Conservation (phyloP, 805 yeast species). For the Kodamaea nitidulidarum region DNA sequence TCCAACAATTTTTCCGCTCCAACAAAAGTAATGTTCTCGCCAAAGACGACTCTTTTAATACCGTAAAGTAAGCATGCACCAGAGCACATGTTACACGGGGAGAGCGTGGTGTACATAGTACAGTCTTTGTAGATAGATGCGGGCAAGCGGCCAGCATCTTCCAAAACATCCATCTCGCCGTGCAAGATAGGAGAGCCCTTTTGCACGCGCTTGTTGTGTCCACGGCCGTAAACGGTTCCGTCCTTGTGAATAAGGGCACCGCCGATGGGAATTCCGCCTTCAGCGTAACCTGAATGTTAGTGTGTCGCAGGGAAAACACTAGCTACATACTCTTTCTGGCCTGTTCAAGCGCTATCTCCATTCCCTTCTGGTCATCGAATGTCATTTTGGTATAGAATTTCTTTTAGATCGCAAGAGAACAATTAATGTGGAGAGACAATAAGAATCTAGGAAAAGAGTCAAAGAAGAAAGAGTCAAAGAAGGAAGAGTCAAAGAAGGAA, state of each 20-base stretch:
- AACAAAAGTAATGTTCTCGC: slow-evolving; percentile 77
- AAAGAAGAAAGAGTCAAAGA: background rate
- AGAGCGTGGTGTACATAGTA: slow-evolving; percentile 87
- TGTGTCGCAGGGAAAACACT: background rate
- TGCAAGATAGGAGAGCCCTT: slow-evolving; percentile 80
- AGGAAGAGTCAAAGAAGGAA: background rate
- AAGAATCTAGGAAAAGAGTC: background rate
- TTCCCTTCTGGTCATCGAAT: slow-evolving; percentile 62
- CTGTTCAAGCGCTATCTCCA: slow-evolving; percentile 68
- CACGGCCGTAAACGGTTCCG: slow-evolving; percentile 79
- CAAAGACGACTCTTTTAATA: slow-evolving; percentile 78
- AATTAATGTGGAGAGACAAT: background rate
- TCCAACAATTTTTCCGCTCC: slow-evolving; percentile 80
- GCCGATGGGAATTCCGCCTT: slow-evolving; percentile 92
- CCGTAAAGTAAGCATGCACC: slow-evolving; percentile 92
- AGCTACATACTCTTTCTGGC: slow-evolving; percentile 51
- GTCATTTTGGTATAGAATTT: no score
- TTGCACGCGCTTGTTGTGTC: slow-evolving; percentile 89
- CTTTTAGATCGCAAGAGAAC: no score
- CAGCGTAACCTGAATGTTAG: slow-evolving; percentile 49
- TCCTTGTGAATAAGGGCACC: slow-evolving; percentile 70
- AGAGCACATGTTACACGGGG: slow-evolving; percentile 94
- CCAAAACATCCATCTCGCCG: slow-evolving; percentile 88
- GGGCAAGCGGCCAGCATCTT: slow-evolving; percentile 84
- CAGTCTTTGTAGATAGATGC: slow-evolving; percentile 77